Base-by-base conservation (phyloP, 2,329 filamentous ascomycete species). In the Rasamsonia emersonii region DNA sequence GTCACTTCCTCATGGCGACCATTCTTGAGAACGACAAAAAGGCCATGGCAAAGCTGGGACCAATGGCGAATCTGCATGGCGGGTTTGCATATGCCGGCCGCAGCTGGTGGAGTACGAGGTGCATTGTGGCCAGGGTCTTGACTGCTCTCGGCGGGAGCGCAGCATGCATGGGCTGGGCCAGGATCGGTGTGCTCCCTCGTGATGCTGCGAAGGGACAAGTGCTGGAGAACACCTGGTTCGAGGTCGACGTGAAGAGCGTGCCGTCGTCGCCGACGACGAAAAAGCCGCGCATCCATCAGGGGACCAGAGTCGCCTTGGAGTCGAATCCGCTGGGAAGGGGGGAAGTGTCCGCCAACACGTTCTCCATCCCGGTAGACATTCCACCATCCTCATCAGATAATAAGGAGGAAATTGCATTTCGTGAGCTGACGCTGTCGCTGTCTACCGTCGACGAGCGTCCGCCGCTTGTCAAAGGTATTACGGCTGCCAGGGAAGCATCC, bases 41-140 rank as follows among this genome's bases (percentile, higher is more conserved):
- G 3, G 70, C 70, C 1, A 58, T 75, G 5, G 46, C 54, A 13
- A 51, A 51, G 16, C 54, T 75, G 1, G 71, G 71, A 0, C 60
- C 70, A 9, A 56, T 59, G 5, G 68, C 64, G 0, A 70, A 71
- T 40, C 52, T 75, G 0, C 67, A 71, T 32, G 68, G 71, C 13
- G 73, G 71, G 2, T 73, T 77, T 38, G 47, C 69, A 16, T 72
- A 70, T 37, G 43, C 53, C 5, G 59, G 54, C 3, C 58, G 58
- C 19, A 68, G 63, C 28, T 77, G 67, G 62, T 77, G 72, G 72
- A 74, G 70, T 45, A 74, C 73, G 45, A 57, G 56, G 25, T 71
- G 65, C 23, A 57, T 75, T 18, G 60, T 73, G n/a, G 69, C 67
- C 0, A 62, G 70, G 17, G 68, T 76, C 1, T 37, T 77, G 17